Evolutionary conservation across 2,329 filamentous ascomycete species (phyloP).

Genomic region (Escovopsis weberi): DNA sequence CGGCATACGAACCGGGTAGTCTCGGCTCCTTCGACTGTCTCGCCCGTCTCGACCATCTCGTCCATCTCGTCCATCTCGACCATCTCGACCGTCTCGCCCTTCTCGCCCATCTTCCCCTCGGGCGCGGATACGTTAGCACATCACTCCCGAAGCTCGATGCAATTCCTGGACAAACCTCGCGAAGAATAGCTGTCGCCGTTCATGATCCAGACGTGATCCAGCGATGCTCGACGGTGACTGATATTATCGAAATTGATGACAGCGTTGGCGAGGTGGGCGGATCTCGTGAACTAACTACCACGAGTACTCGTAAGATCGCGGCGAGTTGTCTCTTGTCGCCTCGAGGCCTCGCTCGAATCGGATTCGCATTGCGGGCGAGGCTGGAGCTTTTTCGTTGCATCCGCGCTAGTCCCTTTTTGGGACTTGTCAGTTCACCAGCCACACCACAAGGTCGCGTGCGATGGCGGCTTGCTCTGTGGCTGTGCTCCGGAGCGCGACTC

Average conservation of each 20-base stretch:
- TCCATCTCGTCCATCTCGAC: too few relatives aligned
- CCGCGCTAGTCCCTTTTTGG: constrained; percentile 14
- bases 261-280: constrained; percentile 7
- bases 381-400: constrained; percentile 30
- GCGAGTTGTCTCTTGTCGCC: constrained; percentile 7
- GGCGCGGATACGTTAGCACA: constrained; percentile 11
- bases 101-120: constrained; percentile 5
- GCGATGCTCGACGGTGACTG: constrained; percentile 5
- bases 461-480: constrained; percentile 5
- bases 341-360: too few relatives aligned
- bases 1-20: constrained; percentile 34
- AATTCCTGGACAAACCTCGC: constrained; percentile 45
- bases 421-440: background rate
- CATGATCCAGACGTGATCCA: constrained; percentile 36
- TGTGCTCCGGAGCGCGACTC: background rate
- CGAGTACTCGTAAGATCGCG: too few relatives aligned
- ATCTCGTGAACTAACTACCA: too few relatives aligned
- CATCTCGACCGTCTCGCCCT: too few relatives aligned
- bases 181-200: constrained; percentile 76
- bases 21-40: constrained; percentile 39
- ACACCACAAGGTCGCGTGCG: background rate
- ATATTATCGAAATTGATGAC: constrained; percentile 8
- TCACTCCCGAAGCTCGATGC: constrained; percentile 1
- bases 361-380: constrained; percentile 17
- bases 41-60: too few relatives aligned